Evolutionary conservation across 352 stramenopile species (phyloP), one percentile per base, ranked within the genome.

Genomic region (Phytophthora lateralis): DNA sequence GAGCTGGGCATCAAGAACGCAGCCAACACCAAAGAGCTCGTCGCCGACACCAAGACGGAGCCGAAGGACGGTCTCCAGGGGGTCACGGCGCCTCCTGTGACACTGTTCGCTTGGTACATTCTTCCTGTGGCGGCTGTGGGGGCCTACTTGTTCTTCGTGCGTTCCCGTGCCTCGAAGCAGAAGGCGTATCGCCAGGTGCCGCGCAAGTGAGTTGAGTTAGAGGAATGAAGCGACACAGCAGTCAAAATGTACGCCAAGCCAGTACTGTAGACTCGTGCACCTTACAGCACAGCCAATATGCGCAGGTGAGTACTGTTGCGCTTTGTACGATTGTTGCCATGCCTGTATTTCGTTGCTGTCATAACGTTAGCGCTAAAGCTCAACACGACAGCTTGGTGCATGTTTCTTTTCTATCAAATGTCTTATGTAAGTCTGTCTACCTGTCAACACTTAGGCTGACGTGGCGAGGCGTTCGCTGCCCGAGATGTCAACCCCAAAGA

Each of bases 71-170:
- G 66, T 43, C 60, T 90, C 2, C 71, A 89, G 55, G 63, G 66
- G 3, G 71, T 75, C 45, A 71, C 49, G 17, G 80, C 78, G 24
- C 82, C 85, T 47, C 77, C 67, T n/a, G 70, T 92, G 39, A 85
- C 80, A 37, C 66, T 94, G 8, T 92, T 92, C 48, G 77, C 74
- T 32, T 94, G 80, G 85, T 94, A 94, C 77, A 79, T 91, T 42
- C 49, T 94, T 34, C 85, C 85, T 0, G 69, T 94, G 14, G 72
- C 51, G 37, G 79, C 80, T 1, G 80, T 94, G 39, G 82, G 76
- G 2, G 80, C 41, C 30, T 94, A 91, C 50, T 53, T 94, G 43
- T 42, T 90, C 9, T 89, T 88, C 37, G 77, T 88, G 51, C 77
- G 77, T 46, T 78, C 76, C 35, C 78, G 76, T 43, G 55, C 38